These are phyloP conservation scores for Marasmius fiardii DNA, from an alignment of 1,284 basidiomycete genomes.

Conservation along the genomic window DNA sequence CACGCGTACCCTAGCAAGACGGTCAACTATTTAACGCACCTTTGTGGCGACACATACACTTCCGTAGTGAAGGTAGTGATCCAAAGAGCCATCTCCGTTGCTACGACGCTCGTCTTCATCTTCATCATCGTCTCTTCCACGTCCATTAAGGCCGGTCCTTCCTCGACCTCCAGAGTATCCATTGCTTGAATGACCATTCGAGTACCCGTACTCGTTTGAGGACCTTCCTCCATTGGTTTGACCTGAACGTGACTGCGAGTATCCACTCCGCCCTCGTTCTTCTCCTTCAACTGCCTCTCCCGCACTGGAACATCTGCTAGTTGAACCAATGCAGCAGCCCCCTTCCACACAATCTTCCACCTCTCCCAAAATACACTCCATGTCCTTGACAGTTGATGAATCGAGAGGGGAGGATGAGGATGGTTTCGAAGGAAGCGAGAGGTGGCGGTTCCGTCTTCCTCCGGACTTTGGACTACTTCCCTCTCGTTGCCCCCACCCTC, in stretches of 20 bases:
- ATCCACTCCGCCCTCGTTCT: constrained; percentile 27
- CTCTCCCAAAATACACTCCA: constrained; percentile 7
- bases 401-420: too few relatives aligned
- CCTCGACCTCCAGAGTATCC: background rate
- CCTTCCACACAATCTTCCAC: background rate
- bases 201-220: background rate
- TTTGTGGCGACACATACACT: too few relatives aligned
- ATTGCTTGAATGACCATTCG: background rate
- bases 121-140: constrained; percentile 10
- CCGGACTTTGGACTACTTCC: too few relatives aligned
- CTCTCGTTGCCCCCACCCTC: too few relatives aligned
- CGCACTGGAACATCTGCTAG: constrained; percentile 16
- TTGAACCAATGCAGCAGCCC: background rate
- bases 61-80: too few relatives aligned
- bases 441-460: too few relatives aligned
- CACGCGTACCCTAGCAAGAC: too few relatives aligned
- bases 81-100: too few relatives aligned
- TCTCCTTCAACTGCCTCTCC: constrained; percentile 36
- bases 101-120: constrained; percentile 22
- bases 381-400: constrained; percentile 1
- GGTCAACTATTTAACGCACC: too few relatives aligned
- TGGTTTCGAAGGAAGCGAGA: too few relatives aligned
- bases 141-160: background rate
- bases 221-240: constrained; percentile 20
- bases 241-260: constrained; percentile 3